Base-by-base conservation (phyloP, 2,329 filamentous ascomycete species). In the Pseudocercospora vitis region DNA sequence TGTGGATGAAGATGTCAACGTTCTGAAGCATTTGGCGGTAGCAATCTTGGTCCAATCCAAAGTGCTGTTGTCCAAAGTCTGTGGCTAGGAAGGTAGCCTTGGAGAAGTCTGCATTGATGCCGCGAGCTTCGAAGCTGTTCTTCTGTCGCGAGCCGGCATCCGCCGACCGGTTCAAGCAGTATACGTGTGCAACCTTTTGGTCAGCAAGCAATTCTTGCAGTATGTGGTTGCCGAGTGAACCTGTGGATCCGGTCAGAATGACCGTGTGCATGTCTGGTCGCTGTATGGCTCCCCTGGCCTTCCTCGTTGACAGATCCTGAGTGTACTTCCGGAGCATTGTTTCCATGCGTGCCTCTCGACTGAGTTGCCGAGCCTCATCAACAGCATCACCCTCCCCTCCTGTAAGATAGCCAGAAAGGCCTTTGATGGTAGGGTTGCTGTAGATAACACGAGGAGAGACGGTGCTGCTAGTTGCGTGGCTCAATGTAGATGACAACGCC, bases 231-330 rank as follows among this genome's bases (percentile, higher is more conserved):
- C 71, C 70, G 0, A 72, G 59, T 0, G 68, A 66, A 9, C 70
- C 71, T 2, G 70, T 73, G 0, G 65, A 66, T 1, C 71, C 70
- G 3, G 71, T 73, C 11, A 73, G 45, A 12, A 69, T 57, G 6
- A 73, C 62, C 7, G 56, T 61, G 33, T 64, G 60, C 39, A 58
- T 55, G 3, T 59, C 48, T 4, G 50, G 49, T 5, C 32, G 44
- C 29, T 48, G 18, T 24, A 26, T 29, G 31, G 39, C 19, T 31
- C 49, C 19, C 12, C 47, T 18, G 16, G 35, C 21, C 19, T 50
- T 9, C 16, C 31, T 47, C 1, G 53, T 14, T 12, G 61, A 58
- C 2, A 66, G 53, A 21, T 57, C 54, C 2, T 56, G 53, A 3
- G 62, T 67, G 55, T 70, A 69, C 51, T 68, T 65, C 28, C 63